These are phyloP conservation scores for Mycosarcoma maydis DNA, from an alignment of 1,284 basidiomycete species.

Conservation along the genomic window DNA sequence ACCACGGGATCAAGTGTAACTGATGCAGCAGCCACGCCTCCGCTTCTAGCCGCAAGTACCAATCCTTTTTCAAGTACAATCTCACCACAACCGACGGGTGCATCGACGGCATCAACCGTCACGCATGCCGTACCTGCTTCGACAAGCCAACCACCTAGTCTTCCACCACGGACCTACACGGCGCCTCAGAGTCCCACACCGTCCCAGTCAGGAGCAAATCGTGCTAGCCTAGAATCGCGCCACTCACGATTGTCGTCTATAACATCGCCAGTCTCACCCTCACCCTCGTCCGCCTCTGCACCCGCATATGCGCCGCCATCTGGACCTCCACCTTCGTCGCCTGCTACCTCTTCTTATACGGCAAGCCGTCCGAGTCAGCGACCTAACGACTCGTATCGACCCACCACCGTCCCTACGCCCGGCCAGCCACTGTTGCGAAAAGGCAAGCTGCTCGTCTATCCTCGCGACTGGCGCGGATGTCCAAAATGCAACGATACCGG, in stretches of 20 bases:
- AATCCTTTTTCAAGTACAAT: constrained; percentile 23
- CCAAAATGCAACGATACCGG: constrained; percentile 50
- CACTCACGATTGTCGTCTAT: constrained; percentile 30
- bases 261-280: constrained; percentile 1
- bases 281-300: constrained; percentile 19
- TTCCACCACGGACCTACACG: constrained; percentile 21
- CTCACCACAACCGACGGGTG: constrained; percentile 11
- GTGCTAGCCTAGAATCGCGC: constrained; percentile 30
- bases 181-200: constrained; percentile 7
- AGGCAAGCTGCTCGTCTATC: constrained; percentile 49
- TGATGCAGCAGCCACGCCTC: neutral
- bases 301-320: constrained; percentile 21
- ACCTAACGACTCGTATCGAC: constrained; percentile 24
- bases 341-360: constrained; percentile 8
- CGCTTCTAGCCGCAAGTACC: constrained; percentile 6
- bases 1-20: neutral
- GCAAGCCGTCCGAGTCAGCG: constrained; percentile 6
- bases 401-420: constrained; percentile 44
- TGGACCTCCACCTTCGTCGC: constrained; percentile 5
- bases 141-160: constrained; percentile 2
- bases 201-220: neutral
- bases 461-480: constrained; percentile 40
- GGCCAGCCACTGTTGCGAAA: constrained; percentile 45
- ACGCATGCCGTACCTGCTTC: neutral
- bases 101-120: neutral